These are phyloP conservation scores for Asterochloris erici DNA, from an alignment of 139 green algal genomes.

Conservation along the genomic window DNA sequence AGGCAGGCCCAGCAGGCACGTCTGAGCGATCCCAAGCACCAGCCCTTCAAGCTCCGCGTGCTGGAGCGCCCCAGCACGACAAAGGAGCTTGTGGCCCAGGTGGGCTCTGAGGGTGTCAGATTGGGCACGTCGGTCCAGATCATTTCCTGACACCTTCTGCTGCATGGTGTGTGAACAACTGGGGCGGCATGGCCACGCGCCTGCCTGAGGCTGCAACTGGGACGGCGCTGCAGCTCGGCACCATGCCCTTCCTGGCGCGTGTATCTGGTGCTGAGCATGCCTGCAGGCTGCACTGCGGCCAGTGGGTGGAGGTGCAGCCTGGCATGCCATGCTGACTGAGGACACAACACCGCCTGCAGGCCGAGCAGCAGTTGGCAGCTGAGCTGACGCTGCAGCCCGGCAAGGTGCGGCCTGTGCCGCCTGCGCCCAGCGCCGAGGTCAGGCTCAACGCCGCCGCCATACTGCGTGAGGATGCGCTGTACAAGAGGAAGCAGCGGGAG, in stretches of 20 bases:
- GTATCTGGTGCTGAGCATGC: too few relatives aligned
- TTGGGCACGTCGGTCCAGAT: background rate
- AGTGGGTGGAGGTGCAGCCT: too few relatives aligned
- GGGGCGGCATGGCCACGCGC: too few relatives aligned
- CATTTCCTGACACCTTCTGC: too few relatives aligned
- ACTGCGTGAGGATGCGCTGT: constrained; percentile 73
- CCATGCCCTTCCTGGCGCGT: too few relatives aligned
- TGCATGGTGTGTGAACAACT: too few relatives aligned
- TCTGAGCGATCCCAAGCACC: constrained; percentile 17
- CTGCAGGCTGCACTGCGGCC: too few relatives aligned
- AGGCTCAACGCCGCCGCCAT: constrained; percentile 69
- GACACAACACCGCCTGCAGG: background rate
- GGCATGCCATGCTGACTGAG: too few relatives aligned
- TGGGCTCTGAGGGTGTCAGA: background rate
- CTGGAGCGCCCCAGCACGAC: constrained; percentile 62
- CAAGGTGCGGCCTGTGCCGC: constrained; percentile 33
- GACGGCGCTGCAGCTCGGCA: too few relatives aligned
- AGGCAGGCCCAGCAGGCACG: constrained; percentile 12
- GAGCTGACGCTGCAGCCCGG: constrained; percentile 42
- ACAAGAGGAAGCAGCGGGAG: constrained; percentile 65
- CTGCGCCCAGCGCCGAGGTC: constrained; percentile 39
- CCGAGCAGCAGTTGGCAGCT: constrained; percentile 41
- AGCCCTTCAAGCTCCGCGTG: constrained; percentile 52
- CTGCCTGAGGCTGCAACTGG: too few relatives aligned
- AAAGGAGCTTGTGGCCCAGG: constrained; percentile 49